Evolutionary conservation across 1,284 basidiomycete species (phyloP).

Genomic region (Ceratobasidium sp.): DNA sequence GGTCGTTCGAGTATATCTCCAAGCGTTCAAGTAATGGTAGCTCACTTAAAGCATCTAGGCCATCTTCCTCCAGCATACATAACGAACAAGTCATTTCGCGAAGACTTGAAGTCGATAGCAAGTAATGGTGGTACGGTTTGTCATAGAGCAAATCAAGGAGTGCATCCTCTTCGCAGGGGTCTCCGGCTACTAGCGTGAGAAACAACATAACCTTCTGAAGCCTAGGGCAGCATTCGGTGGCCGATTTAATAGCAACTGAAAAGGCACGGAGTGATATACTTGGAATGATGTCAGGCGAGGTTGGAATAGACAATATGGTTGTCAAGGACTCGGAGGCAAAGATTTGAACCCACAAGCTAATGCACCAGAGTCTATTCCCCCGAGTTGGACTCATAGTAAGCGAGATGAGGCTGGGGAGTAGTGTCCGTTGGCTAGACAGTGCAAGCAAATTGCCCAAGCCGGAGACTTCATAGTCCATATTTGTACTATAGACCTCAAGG

Average conservation of each 20-base stretch:
- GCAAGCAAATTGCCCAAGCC: not conserved
- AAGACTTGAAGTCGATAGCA: not conserved
- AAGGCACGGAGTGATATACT: not conserved
- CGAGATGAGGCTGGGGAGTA: constrained; percentile 17
- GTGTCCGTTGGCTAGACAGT: not conserved
- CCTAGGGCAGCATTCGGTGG: not conserved
- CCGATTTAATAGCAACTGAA: not conserved
- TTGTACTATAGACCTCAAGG: not conserved
- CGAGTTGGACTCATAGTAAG: not conserved
- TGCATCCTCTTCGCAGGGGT: not conserved
- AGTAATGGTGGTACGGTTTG: not conserved
- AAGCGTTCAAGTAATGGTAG: constrained; percentile 15
- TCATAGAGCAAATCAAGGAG: not conserved
- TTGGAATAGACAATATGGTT: not conserved
- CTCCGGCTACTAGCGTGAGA: not conserved
- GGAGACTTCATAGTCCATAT: not conserved
- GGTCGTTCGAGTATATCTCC: not conserved
- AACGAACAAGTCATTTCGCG: not conserved
- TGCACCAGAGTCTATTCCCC: not conserved
- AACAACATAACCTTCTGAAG: not conserved
- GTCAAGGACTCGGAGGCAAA: not conserved
- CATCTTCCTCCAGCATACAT: not conserved
- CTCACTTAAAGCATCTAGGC: not conserved
- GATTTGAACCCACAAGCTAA: constrained; percentile 7
- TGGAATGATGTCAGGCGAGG: too few relatives aligned